Conservation (phyloP, 139 green algal species). For the Chara braunii region DNA sequence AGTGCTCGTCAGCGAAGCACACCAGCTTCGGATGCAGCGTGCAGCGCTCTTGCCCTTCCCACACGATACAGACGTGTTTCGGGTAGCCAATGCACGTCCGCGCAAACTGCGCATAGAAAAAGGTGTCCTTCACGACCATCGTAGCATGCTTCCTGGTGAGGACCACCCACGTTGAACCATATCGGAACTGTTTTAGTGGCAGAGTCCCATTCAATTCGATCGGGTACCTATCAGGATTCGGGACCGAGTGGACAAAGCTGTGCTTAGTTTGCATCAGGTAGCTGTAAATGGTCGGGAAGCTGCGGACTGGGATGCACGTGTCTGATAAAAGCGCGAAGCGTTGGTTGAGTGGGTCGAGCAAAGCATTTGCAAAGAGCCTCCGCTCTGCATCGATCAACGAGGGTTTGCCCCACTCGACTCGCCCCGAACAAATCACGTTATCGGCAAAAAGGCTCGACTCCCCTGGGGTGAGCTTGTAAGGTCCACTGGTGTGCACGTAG, state of each 20-base stretch:
- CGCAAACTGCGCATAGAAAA: slow-evolving; percentile 10
- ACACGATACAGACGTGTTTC: background rate
- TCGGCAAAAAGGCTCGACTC: too few relatives aligned
- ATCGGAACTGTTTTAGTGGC: background rate
- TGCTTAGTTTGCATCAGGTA: slow-evolving; percentile 9
- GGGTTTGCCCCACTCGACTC: background rate
- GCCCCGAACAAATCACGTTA: too few relatives aligned
- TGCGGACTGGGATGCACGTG: slow-evolving; percentile 17
- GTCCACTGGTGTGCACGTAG: too few relatives aligned
- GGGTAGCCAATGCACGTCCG: background rate
- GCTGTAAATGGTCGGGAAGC: slow-evolving; percentile 12
- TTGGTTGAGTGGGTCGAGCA: slow-evolving; percentile 19
- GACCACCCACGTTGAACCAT: slow-evolving; percentile 9
- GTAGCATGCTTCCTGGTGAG: background rate
- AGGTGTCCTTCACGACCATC: background rate
- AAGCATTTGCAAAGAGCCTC: slow-evolving; percentile 14
- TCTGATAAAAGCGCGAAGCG: slow-evolving; percentile 24
- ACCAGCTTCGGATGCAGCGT: background rate
- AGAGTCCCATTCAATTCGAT: background rate
- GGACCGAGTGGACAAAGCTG: slow-evolving; percentile 13
- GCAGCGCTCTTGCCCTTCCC: too few relatives aligned
- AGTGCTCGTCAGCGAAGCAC: slow-evolving; percentile 9
- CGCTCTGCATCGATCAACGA: slow-evolving; percentile 19
- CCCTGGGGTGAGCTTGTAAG: too few relatives aligned
- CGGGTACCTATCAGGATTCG: background rate